These are phyloP conservation scores for Apiotrichum gracile DNA, from an alignment of 1,284 basidiomycete genomes.

Conservation along the genomic window DNA sequence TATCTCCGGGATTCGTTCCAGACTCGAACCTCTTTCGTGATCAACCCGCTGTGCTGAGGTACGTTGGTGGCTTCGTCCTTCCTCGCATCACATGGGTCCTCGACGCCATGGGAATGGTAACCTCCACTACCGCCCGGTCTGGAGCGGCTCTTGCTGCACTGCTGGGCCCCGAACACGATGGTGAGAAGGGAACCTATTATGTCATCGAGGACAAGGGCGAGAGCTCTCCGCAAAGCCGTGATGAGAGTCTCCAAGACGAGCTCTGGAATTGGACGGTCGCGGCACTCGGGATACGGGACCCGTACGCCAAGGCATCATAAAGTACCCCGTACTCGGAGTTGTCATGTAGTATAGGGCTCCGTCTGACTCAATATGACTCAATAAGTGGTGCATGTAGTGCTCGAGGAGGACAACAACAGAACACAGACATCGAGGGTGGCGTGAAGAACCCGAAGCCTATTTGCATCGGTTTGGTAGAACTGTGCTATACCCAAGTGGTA, in stretches of 20 bases:
- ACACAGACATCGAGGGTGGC: too few species aligned
- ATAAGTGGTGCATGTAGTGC: too few species aligned
- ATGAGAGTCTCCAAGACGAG: slow-evolving; percentile 17
- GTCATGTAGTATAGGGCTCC: too few species aligned
- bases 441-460: too few species aligned
- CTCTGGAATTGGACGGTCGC: slow-evolving; percentile 21
- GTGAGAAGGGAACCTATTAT: slow-evolving; percentile 15
- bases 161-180: slow-evolving; percentile 1
- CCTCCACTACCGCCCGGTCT: background rate
- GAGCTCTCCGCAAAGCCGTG: slow-evolving; percentile 11
- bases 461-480: too few species aligned
- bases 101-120: background rate
- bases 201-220: slow-evolving; percentile 4
- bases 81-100: background rate
- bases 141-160: slow-evolving; percentile 6
- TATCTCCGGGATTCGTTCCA: slow-evolving; percentile 22
- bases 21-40: background rate
- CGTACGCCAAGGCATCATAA: too few species aligned
- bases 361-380: too few species aligned
- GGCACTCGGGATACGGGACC: too few species aligned
- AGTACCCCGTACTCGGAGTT: too few species aligned
- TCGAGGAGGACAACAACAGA: too few species aligned
- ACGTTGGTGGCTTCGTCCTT: background rate
- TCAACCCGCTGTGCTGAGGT: too few species aligned
- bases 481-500: too few species aligned